Conservation (phyloP, 139 green algal species). For the Auxenochlorella pyrenoidosa region DNA sequence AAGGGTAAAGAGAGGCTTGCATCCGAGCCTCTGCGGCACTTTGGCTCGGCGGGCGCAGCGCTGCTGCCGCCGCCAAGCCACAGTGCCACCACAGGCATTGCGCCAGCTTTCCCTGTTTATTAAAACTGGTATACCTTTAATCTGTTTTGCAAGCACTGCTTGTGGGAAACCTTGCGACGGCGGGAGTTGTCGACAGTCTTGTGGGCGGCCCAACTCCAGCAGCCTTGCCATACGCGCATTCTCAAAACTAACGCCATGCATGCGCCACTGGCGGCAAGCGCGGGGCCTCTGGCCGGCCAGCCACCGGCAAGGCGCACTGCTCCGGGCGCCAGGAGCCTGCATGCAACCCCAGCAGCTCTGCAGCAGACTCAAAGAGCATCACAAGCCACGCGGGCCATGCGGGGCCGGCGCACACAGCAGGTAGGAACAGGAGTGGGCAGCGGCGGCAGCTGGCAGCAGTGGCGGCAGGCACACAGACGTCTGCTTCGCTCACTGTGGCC, state of each 20-base stretch:
- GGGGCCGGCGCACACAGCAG: neutral
- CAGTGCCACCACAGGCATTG: too few relatives aligned
- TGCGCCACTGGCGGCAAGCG: neutral
- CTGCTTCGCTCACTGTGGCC: neutral
- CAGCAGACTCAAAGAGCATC: neutral
- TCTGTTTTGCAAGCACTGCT: too few relatives aligned
- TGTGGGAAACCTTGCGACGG: too few relatives aligned
- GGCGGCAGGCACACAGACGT: neutral
- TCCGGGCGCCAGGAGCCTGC: neutral
- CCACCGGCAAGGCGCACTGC: neutral
- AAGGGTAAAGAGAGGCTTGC: too few relatives aligned
- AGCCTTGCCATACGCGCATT: neutral
- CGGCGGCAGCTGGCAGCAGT: neutral
- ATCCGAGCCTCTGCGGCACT: too few relatives aligned
- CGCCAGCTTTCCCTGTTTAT: too few relatives aligned
- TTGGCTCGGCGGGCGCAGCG: too few relatives aligned
- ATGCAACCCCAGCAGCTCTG: neutral
- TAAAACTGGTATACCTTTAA: too few relatives aligned
- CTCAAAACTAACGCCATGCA: neutral
- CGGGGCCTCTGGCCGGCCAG: neutral
- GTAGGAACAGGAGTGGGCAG: neutral
- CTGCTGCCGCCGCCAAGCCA: too few relatives aligned
- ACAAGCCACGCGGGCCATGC: neutral
- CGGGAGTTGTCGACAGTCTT: neutral
- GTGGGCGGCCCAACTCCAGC: neutral